A percentile compares a stretch with the other conserved stretches of the same genome.
phyloP scores from a whole-genome alignment of 768 basidiomycete species.

The Serendipita vermifera region DNA sequence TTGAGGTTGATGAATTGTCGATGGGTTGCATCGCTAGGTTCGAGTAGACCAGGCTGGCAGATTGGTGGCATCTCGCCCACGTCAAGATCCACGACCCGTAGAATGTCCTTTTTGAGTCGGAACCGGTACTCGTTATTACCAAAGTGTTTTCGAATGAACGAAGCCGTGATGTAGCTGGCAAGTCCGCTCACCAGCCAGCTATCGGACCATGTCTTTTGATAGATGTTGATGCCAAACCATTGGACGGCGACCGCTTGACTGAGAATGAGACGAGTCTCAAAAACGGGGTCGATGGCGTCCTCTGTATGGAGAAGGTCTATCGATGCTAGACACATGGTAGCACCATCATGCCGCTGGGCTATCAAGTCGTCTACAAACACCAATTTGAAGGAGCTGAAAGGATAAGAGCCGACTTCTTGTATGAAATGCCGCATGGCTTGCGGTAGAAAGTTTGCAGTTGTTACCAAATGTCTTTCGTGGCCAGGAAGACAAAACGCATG shows the following conservation, averaged over 20 bases:
- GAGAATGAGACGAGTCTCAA: constrained; percentile 77
- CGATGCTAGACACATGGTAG: constrained; percentile 67
- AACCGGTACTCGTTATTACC: constrained; percentile 98
- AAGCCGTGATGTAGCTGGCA: constrained; percentile 76
- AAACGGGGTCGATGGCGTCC: constrained; percentile 82
- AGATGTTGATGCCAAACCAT: constrained; percentile 94
- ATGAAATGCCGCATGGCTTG: constrained; percentile 87
- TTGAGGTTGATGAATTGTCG: constrained; percentile 91
- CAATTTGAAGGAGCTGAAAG: constrained; percentile 86
- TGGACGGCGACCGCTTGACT: constrained; percentile 85
- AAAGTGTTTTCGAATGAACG: constrained; percentile 74
- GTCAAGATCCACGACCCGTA: constrained; percentile 78
- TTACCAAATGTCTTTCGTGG: constrained; percentile 53
- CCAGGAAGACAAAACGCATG: constrained; percentile 91
- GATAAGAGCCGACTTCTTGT: constrained; percentile 88
- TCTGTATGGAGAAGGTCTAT: constrained; percentile 77
- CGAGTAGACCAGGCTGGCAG: constrained; percentile 73
- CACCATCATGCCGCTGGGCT: constrained; percentile 67
- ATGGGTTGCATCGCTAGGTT: constrained; percentile 68
- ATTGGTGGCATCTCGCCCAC: constrained; percentile 83
- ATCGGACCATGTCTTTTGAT: constrained; percentile 86
- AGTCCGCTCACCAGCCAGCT: constrained; percentile 95
- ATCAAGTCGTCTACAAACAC: constrained; percentile 88
- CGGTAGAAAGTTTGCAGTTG: constrained; percentile 65
- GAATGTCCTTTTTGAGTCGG: constrained; percentile 90